Percentiles rank a stretch among this genome's conserved stretches.
Evolutionary conservation across 352 stramenopile species (phyloP).

Genomic region (Globisporangium perplexum): DNA sequence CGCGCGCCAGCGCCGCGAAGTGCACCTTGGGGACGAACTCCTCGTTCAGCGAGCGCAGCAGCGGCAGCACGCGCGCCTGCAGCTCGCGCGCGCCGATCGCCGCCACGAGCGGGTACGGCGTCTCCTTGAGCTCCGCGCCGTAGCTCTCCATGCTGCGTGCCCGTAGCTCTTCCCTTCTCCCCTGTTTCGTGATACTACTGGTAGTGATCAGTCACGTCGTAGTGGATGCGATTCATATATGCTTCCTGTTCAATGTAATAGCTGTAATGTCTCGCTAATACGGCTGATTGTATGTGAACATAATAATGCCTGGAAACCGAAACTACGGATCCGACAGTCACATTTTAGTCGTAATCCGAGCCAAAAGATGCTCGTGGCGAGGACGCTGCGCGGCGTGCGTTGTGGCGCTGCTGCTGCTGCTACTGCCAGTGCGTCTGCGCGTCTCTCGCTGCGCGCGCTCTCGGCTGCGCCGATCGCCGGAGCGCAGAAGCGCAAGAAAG

Average conservation of each 20-base stretch:
- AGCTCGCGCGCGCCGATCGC: constrained; percentile 69
- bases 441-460: neutral
- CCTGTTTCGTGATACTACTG: too few relatives aligned
- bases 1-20: constrained; percentile 57
- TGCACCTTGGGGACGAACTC: constrained; percentile 80
- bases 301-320: neutral
- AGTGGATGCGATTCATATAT: too few relatives aligned
- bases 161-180: neutral
- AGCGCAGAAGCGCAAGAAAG: constrained; percentile 40
- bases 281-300: too few relatives aligned
- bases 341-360: too few relatives aligned
- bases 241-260: neutral
- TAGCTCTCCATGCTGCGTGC: constrained; percentile 86
- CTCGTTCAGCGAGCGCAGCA: constrained; percentile 70
- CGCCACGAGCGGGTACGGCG: constrained; percentile 80
- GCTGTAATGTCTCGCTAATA: too few relatives aligned
- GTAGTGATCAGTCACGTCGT: too few relatives aligned
- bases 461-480: neutral
- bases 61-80: constrained; percentile 63
- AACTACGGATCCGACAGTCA: too few relatives aligned
- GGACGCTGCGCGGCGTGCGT: neutral
- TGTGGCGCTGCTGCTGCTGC: neutral
- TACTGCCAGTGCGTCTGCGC: neutral
- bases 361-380: neutral
- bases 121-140: constrained; percentile 80